phyloP scores from a whole-genome alignment of 2,329 filamentous ascomycete species.

The Pezicula neosporulosa region DNA sequence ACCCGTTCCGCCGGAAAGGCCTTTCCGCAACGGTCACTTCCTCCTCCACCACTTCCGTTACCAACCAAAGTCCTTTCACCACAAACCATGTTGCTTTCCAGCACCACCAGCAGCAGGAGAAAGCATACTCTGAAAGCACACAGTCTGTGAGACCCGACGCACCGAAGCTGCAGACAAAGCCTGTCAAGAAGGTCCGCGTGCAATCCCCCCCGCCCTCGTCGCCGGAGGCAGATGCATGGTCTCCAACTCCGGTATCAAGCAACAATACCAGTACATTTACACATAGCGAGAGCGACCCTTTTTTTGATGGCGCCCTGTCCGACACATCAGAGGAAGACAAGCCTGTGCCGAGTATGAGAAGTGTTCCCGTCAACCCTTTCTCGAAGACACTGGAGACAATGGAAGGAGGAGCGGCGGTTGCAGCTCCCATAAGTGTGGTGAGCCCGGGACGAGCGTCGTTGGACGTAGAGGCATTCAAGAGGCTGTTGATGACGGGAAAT shows the following conservation, averaged over 20 bases:
- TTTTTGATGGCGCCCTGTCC: slow-evolving; percentile 29
- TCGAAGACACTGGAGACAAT: slow-evolving; percentile 51
- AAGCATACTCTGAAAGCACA: neutral
- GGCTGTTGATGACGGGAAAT: slow-evolving; percentile 72
- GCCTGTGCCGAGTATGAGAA: slow-evolving; percentile 14
- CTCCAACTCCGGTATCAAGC: slow-evolving; percentile 27
- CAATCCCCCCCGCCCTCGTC: slow-evolving; percentile 59
- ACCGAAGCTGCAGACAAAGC: slow-evolving; percentile 38
- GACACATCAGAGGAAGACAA: slow-evolving; percentile 24
- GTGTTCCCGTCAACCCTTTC: slow-evolving; percentile 49
- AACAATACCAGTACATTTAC: slow-evolving; percentile 23
- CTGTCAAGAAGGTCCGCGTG: slow-evolving; percentile 65
- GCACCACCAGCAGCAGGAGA: slow-evolving; percentile 5
- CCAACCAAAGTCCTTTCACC: slow-evolving; percentile 12
- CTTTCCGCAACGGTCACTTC: slow-evolving; percentile 1
- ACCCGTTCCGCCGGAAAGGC: slow-evolving; percentile 29
- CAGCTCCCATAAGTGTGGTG: slow-evolving; percentile 11
- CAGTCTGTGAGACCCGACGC: slow-evolving; percentile 7
- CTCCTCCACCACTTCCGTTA: neutral
- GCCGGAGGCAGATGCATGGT: slow-evolving; percentile 16
- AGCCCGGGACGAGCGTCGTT: slow-evolving; percentile 43
- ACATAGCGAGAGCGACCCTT: slow-evolving; percentile 23
- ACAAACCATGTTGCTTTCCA: slow-evolving; percentile 10
- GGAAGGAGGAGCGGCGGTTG: slow-evolving; percentile 28
- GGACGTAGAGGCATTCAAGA: slow-evolving; percentile 76